Evolutionary conservation across 2,329 filamentous ascomycete species (phyloP), one percentile per base, ranked within the genome.

Genomic region (Pyrenophora graminea): DNA sequence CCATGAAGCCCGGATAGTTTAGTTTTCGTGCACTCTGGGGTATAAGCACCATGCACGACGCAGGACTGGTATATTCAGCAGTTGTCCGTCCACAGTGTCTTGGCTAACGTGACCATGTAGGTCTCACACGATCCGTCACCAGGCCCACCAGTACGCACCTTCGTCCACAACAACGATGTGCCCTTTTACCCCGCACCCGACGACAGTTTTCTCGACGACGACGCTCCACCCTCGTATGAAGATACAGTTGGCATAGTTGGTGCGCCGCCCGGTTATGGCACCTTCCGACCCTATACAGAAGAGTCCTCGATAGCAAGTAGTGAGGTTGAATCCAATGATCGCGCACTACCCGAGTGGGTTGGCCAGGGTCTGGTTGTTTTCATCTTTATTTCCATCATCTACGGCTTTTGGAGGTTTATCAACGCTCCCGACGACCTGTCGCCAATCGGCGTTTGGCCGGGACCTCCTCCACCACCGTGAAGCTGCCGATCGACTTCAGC

Each of bases 191-290:
- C 38, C 3, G 15, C 34, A 25, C 44, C 39, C 31, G 39, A 25
- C 8, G 21, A 48, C 15, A 19, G 27, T 17, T 36, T 46, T 23
- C 57, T 48, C 10, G 62, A 66, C 33, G 59, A 66, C 23, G 64
- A 66, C 21, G 63, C 68, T 13, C 70, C 67, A 6, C 70, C 70
- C 3, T 71, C 69, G 2, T 73, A 73, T 41, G 61, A 71, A 17
- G 68, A 70, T 42, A 66, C 68, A 4, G 68, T 61, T 2, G 58
- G 59, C 1, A 63, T 62, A 13, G 46, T 56, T 2, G 48, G 48
- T 12, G 51, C 64, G 3, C 70, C 69, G 1, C 64, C 66, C 30
- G 55, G 63, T 40, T 72, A 73, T 34, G 69, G 69, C 43, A 63
- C 65, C 34, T 66, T 68, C 46, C 51, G 53, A 38, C 61, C 64